phyloP scores from a whole-genome alignment of 1,284 basidiomycete species.

The Ustilago curta region DNA sequence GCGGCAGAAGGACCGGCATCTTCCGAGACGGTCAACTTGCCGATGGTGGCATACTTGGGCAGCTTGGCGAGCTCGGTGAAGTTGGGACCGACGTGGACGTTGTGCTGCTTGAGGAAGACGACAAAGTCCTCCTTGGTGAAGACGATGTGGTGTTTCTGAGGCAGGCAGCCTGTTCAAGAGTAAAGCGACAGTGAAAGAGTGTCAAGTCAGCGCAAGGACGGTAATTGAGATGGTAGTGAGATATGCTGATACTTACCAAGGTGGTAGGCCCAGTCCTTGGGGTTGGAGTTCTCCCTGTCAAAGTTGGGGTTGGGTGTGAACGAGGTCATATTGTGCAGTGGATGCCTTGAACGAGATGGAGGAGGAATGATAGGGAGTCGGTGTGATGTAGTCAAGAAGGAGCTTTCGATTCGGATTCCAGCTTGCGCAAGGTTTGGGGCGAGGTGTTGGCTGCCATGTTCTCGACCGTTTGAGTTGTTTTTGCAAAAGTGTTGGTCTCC shows the following conservation, averaged over 20 bases:
- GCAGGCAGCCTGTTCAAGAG: constrained; percentile 37
- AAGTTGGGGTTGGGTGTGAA: constrained; percentile 55
- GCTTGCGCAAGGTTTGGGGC: not conserved
- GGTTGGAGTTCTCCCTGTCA: constrained; percentile 53
- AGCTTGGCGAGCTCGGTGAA: constrained; percentile 58
- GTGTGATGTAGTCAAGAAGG: not conserved
- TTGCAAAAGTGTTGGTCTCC: constrained; percentile 6
- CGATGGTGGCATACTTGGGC: constrained; percentile 61
- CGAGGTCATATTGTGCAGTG: constrained; percentile 33
- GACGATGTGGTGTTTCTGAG: constrained; percentile 54
- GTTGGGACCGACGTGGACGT: constrained; percentile 59
- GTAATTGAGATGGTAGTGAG: too few relatives aligned
- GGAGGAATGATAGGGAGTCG: not conserved
- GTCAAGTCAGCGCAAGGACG: not conserved
- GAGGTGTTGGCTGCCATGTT: constrained; percentile 6
- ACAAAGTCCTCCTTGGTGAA: constrained; percentile 62
- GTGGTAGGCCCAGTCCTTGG: constrained; percentile 63
- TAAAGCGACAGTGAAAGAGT: too few relatives aligned
- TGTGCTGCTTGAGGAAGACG: constrained; percentile 61
- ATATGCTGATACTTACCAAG: constrained; percentile 39
- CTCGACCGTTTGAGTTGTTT: not conserved
- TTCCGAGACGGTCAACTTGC: constrained; percentile 43
- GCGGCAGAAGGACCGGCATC: constrained; percentile 27
- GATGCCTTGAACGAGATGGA: not conserved
- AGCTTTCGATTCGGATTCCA: not conserved